Evolutionary conservation across 2,329 filamentous ascomycete genomes (phyloP), one percentile per base, ranked within the genome.

Genomic region (Tolypocladium tundrense): DNA sequence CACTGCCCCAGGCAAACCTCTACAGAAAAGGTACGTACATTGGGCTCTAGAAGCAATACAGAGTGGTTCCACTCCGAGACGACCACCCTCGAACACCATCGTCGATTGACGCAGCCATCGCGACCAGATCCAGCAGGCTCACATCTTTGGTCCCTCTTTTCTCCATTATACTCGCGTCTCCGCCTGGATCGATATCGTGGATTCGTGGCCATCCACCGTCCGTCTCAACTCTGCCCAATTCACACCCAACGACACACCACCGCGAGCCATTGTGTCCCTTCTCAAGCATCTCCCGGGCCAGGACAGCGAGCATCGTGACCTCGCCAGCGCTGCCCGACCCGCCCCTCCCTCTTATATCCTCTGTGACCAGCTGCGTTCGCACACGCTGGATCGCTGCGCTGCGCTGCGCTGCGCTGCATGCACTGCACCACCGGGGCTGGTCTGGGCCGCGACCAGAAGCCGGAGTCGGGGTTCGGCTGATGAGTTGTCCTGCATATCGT

Each of bases 401-500:
- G 24, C 27, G 5, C 24, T n/a, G 24, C 27, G 43, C 43, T 31
- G 43, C 24, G 21, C n/a, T 48, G 42, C 45, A 50, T 10, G 45
- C 9, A 27, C 45, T 50, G 31, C 48, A 27, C 24, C 24, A 21
- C 10, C 10, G 5, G 53, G 35, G n/a, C 37, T 54, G 53, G 53
- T 16, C 40, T 54, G 53, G 24, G 35, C 53, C 53, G 33, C 35
- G 14, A 41, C 53, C 40, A 54, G 14, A 21, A 19, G 48, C 48
- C 48, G 48, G 31, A 13, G 48, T 52, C 48, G 48, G 31, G 48
- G 48, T 52, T 52, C 31, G 37, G 39, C 40, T 48, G 60, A 62
- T 62, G 60, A 58, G 59, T 62, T 62, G 60, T 61, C 59, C 56
- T 62, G 60, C 60, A 57, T 61, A 37, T 24, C 45, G 21, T 55